Percentiles rank a stretch among this genome's conserved stretches.
Evolutionary conservation across 495 filamentous ascomycete species (phyloP).

Genomic region (Pyrenula massariospora): DNA sequence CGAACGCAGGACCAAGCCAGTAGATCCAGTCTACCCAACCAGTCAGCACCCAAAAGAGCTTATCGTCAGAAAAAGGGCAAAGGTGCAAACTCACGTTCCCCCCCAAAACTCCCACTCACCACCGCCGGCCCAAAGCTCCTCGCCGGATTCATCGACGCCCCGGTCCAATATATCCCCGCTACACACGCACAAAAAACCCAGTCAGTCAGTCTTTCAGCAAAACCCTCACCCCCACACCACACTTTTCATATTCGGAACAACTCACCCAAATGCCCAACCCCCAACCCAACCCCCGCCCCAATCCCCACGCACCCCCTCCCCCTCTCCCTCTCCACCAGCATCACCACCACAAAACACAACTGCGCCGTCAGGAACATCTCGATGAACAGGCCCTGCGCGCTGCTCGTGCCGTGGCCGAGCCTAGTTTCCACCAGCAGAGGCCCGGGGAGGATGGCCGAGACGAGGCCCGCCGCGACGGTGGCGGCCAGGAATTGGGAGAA

Average conservation of each 20-base stretch:
- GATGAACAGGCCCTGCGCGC: conserved; percentile 61
- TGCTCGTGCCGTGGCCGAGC: conserved; percentile 42
- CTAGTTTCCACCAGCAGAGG: conserved; percentile 45
- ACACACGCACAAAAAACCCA: too few relatives aligned
- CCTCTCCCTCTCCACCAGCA: too few relatives aligned
- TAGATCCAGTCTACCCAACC: conserved; percentile 38
- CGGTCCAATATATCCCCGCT: conserved; percentile 67
- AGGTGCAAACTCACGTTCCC: conserved; percentile 24
- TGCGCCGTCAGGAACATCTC: conserved; percentile 73
- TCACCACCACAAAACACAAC: conserved; percentile 71
- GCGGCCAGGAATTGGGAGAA: conserved; percentile 44
- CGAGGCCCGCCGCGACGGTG: conserved; percentile 49
- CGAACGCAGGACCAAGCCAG: conserved; percentile 56
- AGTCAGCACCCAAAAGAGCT: too few relatives aligned
- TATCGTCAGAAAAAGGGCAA: too few relatives aligned
- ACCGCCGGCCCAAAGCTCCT: conserved; percentile 61
- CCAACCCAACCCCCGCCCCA: conserved; percentile 62
- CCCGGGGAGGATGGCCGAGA: conserved; percentile 51
- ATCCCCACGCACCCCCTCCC: too few relatives aligned
- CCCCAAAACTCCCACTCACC: conserved; percentile 49
- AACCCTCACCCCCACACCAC: too few relatives aligned
- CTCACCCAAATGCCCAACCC: conserved; percentile 58
- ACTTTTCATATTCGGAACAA: conserved; percentile 24
- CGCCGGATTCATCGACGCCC: conserved; percentile 62
- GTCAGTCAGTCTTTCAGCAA: too few relatives aligned